Evolutionary conservation across 805 yeast genomes (phyloP), one percentile per base, ranked within the genome.

Genomic region (Ogataea neopini): DNA sequence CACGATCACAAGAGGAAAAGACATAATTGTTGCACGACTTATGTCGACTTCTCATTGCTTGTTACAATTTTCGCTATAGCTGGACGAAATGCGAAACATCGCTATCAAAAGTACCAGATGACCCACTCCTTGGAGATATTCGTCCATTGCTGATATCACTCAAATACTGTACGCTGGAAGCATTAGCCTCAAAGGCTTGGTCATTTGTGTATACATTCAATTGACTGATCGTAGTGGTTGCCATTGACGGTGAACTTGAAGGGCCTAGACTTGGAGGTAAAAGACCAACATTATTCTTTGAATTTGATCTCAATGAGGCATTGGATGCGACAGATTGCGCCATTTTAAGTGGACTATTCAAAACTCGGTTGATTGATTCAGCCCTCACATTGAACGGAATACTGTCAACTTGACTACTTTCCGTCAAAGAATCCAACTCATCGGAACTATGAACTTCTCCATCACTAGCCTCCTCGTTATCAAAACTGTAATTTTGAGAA

Each of bases 61-160:
- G n/a, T n/a, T n/a, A n/a, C n/a, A n/a, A n/a, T n/a, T n/a, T n/a
- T n/a, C n/a, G n/a, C n/a, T 46, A 45, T 26, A 40, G 29, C 35
- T 32, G 44, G 13, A 44, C 46, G 9, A 39, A 39, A 11, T 39
- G 42, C 11, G 44, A 40, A 40, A 40, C 30, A 8, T 40, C 37
- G 35, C 44, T 40, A 13, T 40, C 36, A 29, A 39, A 39, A 8
- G 42, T 39, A 4, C 44, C 44, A 3, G 44, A 40, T 10, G 44
- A 40, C n/a, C 37, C 29, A 22, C 46, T 30, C 10, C 22, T 23
- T 8, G 50, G 54, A 1, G 56, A 50, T 15, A 50, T 47, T 33
- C 49, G 41, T 7, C 61, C 58, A 11, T 50, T 17, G 39, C 55
- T 51, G 17, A 57, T 53, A 20, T 57, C 60, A 42, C 54, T 57